Base-by-base conservation (phyloP, 176 grass and related monocot species). In the Paspalum vaginatum region DNA sequence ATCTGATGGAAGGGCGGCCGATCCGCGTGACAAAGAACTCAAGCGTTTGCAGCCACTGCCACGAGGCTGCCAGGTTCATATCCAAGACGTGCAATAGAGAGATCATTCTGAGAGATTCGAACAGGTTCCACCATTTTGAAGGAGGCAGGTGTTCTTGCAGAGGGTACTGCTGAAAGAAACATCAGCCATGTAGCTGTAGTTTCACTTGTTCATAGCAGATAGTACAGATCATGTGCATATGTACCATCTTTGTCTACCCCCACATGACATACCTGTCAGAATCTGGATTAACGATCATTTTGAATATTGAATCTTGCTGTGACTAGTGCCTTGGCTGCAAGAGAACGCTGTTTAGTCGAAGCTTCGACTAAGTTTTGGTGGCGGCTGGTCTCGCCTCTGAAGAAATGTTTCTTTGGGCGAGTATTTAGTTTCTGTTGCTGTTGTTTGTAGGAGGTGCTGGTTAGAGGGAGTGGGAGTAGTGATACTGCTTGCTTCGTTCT, bases 101-200 rank as follows among this genome's bases (percentile, higher is more conserved):
- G 65, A 97, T 97, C 83, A 83, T 94, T 14, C 57, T 94, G 68
- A 87, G 85, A 72, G 94, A 97, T 76, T 92, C 94, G n/a, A 94
- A 80, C 68, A 70, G 89, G 55, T 97, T 97, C 70, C 94, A 97
- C 64, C 86, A 87, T 86, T 97, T 94, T 74, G 89, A 86, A 68
- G 73, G 75, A 67, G 94, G 94, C 22, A 90, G 87, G 50, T 97
- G 94, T 65, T 94, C 91, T 57, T 97, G 94, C 45, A 97, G 91
- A 86, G 91, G 94, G 68, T 90, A 80, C 62, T 92, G 89, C 89
- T 94, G 48, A 81, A 5, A 14, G 60, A 41, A 50, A 85, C 24
- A 25, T 2, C 45, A 25, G 16, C 42, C 18, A 10, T 74, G 75
- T 84, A 44, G 13, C 44, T 72, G 8, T 22, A 61, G 55, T 47